Evolutionary conservation across 2,329 filamentous ascomycete species (phyloP).

Genomic region (Venturia oleaginea): DNA sequence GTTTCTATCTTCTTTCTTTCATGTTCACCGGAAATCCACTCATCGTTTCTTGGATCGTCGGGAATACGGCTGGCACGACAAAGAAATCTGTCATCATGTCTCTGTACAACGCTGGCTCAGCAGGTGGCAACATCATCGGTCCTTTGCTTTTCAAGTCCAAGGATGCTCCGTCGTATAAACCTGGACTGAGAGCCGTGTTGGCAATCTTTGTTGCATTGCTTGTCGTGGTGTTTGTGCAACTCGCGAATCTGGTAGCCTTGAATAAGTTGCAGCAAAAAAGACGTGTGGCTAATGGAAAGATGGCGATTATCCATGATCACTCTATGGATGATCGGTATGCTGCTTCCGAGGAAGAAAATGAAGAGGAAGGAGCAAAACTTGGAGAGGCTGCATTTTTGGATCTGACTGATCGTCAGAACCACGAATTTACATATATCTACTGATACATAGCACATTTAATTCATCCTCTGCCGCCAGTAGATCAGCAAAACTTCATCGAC

Average conservation of each 20-base stretch:
- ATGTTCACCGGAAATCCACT: constrained; percentile 58
- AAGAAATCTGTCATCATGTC: constrained; percentile 59
- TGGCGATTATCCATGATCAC: constrained; percentile 47
- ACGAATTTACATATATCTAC: constrained; percentile 57
- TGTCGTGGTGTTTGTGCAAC: constrained; percentile 45
- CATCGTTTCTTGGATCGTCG: constrained; percentile 59
- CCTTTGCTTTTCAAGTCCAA: constrained; percentile 58
- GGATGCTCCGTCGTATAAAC: constrained; percentile 28
- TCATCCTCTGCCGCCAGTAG: too few species aligned
- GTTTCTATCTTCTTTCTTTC: constrained; percentile 59
- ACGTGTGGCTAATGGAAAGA: constrained; percentile 52
- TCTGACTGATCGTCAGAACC: constrained; percentile 56
- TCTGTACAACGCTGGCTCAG: constrained; percentile 53
- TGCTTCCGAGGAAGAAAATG: constrained; percentile 17
- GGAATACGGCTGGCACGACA: constrained; percentile 58
- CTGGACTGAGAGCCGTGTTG: constrained; percentile 40
- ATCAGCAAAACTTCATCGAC: not conserved
- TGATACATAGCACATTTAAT: not conserved
- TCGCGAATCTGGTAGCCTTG: constrained; percentile 44
- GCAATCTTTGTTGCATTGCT: constrained; percentile 47
- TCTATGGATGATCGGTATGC: constrained; percentile 50
- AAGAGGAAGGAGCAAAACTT: constrained; percentile 19
- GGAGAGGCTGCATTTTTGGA: constrained; percentile 49
- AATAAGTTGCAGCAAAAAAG: constrained; percentile 48
- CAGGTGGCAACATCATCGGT: constrained; percentile 58